Conservation (phyloP, 2,329 filamentous ascomycete genomes). For the Arthrocladium fulminans region DNA sequence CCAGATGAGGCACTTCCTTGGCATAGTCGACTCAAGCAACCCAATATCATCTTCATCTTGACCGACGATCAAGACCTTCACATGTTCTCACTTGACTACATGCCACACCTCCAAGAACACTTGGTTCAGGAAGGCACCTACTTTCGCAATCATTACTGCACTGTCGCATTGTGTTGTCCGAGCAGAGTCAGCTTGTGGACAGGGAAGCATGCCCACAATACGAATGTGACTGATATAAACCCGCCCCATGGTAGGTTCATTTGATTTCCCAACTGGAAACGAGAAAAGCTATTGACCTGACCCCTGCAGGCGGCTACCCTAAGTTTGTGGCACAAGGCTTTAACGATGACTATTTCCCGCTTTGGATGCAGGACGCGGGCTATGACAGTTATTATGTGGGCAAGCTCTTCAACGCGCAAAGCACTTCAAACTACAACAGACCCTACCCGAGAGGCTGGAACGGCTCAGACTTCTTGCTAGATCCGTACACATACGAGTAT, state of each 20-base stretch:
- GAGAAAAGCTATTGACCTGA: background rate
- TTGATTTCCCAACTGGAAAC: constrained; percentile 9
- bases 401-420: constrained; percentile 48
- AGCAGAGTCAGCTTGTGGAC: constrained; percentile 58
- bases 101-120: constrained; percentile 49
- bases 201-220: constrained; percentile 59
- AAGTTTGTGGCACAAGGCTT: constrained; percentile 45
- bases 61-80: constrained; percentile 60
- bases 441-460: constrained; percentile 32
- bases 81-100: constrained; percentile 53
- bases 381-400: constrained; percentile 49
- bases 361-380: constrained; percentile 45
- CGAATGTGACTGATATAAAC: constrained; percentile 55
- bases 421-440: constrained; percentile 39
- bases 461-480: constrained; percentile 37
- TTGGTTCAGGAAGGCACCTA: constrained; percentile 50
- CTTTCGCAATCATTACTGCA: constrained; percentile 57
- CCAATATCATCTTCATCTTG: constrained; percentile 59
- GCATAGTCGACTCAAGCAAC: constrained; percentile 19
- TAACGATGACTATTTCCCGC: constrained; percentile 43
- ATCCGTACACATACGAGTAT: constrained; percentile 54
- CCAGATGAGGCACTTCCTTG: too few species aligned
- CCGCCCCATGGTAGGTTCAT: constrained; percentile 29
- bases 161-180: constrained; percentile 59
- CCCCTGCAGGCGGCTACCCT: constrained; percentile 32